Evolutionary conservation across 345 rosid species (phyloP).

Genomic region (Laguncularia racemosa): DNA sequence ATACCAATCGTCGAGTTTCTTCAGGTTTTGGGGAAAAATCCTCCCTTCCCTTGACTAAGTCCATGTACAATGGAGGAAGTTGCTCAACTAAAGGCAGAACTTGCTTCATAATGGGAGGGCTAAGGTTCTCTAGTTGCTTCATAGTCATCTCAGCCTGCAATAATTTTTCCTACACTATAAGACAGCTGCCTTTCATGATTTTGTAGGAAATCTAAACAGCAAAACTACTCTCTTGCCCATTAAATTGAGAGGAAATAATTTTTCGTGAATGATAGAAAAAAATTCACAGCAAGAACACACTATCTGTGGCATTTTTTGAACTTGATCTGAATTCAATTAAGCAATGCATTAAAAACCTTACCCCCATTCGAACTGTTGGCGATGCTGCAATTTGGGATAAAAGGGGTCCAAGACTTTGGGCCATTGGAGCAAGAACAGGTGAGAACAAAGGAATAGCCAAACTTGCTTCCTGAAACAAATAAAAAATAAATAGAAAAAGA

Average conservation of each 20-base stretch:
- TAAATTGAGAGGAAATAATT: no score
- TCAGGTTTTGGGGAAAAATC: slow-evolving; percentile 93
- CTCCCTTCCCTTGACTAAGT: slow-evolving; percentile 89
- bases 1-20: slow-evolving; percentile 89
- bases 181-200: no score
- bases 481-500: no score
- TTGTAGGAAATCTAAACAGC: neutral
- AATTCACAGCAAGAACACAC: neutral
- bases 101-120: slow-evolving; percentile 96
- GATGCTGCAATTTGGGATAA: slow-evolving; percentile 68
- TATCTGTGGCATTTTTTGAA: no score
- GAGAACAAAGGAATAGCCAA: slow-evolving; percentile 90
- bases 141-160: slow-evolving; percentile 92
- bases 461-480: slow-evolving; percentile 65
- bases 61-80: slow-evolving; percentile 94
- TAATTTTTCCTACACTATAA: neutral
- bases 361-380: slow-evolving; percentile 83
- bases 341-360: slow-evolving; percentile 19
- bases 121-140: slow-evolving; percentile 81
- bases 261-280: no score
- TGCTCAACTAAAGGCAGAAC: slow-evolving; percentile 92
- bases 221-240: neutral
- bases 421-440: slow-evolving; percentile 86
- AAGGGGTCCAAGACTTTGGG: slow-evolving; percentile 87
- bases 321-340: no score